Evolutionary conservation across 768 basidiomycete genomes (phyloP).

Genomic region (Rhodotorula paludigena): DNA sequence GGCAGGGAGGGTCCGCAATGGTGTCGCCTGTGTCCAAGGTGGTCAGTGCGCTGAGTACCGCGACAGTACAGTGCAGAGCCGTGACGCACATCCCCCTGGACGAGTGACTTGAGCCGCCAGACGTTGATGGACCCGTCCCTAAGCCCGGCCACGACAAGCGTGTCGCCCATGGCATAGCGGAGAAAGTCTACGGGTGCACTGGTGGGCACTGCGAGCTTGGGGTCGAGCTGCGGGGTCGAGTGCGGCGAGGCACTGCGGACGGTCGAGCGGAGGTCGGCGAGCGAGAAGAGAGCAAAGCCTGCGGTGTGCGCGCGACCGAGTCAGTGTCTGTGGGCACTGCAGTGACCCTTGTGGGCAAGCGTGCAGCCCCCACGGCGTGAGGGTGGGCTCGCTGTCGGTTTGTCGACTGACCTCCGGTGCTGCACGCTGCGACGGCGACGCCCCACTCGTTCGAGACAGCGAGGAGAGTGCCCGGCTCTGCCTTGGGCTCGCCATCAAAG

Average conservation of each 20-base stretch:
- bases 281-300: conserved; percentile 42
- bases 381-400: background rate
- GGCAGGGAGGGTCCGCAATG: conserved; percentile 22
- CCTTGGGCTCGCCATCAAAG: background rate
- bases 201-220: background rate
- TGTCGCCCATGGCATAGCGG: conserved; percentile 39
- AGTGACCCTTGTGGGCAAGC: too few species aligned
- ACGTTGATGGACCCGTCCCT: conserved; percentile 27
- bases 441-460: conserved; percentile 35
- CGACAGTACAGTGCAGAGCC: background rate
- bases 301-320: background rate
- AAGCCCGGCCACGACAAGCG: conserved; percentile 32
- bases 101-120: conserved; percentile 36
- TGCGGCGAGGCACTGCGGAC: conserved; percentile 12
- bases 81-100: conserved; percentile 21
- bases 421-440: conserved; percentile 3
- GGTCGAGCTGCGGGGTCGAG: background rate
- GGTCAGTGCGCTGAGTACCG: background rate
- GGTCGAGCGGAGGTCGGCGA: conserved; percentile 19
- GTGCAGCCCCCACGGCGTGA: too few species aligned
- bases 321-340: background rate
- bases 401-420: background rate
- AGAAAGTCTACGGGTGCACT: conserved; percentile 28
- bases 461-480: conserved; percentile 24
- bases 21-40: conserved; percentile 9